Conservation (phyloP, 176 grass and related monocot genomes). For the Rhynchospora breviuscula region DNA sequence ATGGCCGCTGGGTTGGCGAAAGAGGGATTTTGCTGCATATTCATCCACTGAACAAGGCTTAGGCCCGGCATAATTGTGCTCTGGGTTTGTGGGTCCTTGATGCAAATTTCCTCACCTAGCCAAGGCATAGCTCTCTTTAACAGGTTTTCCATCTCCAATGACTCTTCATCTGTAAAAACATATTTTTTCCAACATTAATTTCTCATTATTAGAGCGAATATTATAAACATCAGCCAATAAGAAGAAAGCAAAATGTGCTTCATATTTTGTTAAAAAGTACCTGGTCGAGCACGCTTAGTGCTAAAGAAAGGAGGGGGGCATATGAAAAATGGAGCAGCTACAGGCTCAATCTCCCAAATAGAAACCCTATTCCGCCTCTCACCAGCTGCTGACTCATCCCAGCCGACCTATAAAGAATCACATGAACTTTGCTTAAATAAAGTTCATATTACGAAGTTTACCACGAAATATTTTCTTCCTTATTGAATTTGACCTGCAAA, state of each 20-base stretch:
- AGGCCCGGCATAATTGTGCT: conserved; percentile 69
- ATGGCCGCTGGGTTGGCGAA: conserved; percentile 36
- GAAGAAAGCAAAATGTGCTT: neutral
- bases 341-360: conserved; percentile 94
- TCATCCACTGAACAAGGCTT: conserved; percentile 99
- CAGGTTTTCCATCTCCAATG: conserved; percentile 82
- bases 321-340: conserved; percentile 88
- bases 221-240: neutral
- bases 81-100: conserved; percentile 79
- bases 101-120: conserved; percentile 91
- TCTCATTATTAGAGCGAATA: neutral
- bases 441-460: neutral
- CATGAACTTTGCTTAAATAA: conserved; percentile 14
- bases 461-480: neutral
- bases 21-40: conserved; percentile 81
- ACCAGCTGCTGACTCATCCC: conserved; percentile 95
- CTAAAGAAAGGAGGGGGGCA: conserved; percentile 94
- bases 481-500: conserved; percentile 64
- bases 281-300: conserved; percentile 69
- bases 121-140: conserved; percentile 97
- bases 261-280: conserved; percentile 15
- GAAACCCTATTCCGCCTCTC: conserved; percentile 91
- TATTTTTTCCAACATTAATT: neutral
- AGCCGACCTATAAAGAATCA: conserved; percentile 58
- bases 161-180: conserved; percentile 63